Evolutionary conservation across 805 yeast genomes (phyloP).

Genomic region (Candida loeiensis): DNA sequence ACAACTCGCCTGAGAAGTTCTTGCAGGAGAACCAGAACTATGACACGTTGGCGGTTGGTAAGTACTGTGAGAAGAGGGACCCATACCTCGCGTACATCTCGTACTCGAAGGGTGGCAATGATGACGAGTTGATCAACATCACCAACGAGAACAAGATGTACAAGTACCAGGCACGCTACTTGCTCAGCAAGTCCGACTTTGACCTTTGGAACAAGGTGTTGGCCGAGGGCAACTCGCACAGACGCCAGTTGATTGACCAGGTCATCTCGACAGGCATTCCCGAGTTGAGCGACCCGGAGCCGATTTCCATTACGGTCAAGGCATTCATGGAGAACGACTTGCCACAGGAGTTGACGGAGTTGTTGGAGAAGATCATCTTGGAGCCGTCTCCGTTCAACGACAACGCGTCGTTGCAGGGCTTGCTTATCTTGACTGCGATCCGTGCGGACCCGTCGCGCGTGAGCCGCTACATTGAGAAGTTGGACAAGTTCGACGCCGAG

Average conservation of each 20-base stretch:
- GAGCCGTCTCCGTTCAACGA: constrained; percentile 98
- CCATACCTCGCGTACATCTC: constrained; percentile 98
- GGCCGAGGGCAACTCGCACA: constrained; percentile 70
- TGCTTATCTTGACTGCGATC: constrained; percentile 89
- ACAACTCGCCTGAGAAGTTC: constrained; percentile 96
- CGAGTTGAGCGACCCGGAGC: constrained; percentile 88
- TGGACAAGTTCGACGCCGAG: constrained; percentile 86
- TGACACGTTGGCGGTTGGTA: constrained; percentile 94
- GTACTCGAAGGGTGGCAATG: constrained; percentile 92
- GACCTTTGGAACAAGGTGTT: constrained; percentile 80
- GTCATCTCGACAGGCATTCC: constrained; percentile 96
- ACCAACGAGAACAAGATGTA: constrained; percentile 98
- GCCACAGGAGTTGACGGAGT: constrained; percentile 89
- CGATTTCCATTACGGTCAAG: constrained; percentile 88
- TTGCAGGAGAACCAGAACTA: constrained; percentile 85
- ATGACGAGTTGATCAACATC: constrained; percentile 81
- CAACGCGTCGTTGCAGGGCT: constrained; percentile 91
- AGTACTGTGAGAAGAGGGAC: constrained; percentile 97
- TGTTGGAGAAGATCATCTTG: constrained; percentile 90
- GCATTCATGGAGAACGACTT: constrained; percentile 94
- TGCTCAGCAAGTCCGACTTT: constrained; percentile 83
- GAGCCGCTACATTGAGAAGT: constrained; percentile 74
- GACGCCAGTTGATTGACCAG: constrained; percentile 90
- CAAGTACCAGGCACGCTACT: constrained; percentile 97
- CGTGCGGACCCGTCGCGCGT: constrained; percentile 91